Percentiles rank a stretch among this genome's conserved stretches.
Evolutionary conservation across 805 yeast species (phyloP).

Genomic region (Saccharomycopsis olivae): DNA sequence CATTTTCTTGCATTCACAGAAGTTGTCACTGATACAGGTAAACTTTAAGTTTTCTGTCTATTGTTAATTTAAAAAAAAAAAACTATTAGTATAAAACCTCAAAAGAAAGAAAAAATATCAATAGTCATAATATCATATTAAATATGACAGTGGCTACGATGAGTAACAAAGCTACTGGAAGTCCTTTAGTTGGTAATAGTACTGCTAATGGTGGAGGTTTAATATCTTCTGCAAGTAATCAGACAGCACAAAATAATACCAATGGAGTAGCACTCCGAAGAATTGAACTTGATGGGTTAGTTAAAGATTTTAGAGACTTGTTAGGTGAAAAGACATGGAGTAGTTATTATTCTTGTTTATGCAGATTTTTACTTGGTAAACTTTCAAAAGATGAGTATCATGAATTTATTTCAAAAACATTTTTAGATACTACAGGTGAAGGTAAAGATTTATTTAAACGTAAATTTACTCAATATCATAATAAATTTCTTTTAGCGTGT

Average conservation of each 20-base stretch:
- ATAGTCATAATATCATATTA: no score
- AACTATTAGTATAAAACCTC: no score
- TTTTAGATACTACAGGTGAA: not conserved
- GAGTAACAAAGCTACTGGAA: not conserved
- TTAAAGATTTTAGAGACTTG: slow-evolving; percentile 59
- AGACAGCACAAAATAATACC: no score
- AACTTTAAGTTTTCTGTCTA: no score
- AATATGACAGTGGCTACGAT: no score
- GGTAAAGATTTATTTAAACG: slow-evolving; percentile 3
- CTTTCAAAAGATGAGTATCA: slow-evolving; percentile 63
- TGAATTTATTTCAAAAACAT: slow-evolving; percentile 11
- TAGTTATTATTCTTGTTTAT: slow-evolving; percentile 67
- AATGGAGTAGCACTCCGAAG: slow-evolving; percentile 22
- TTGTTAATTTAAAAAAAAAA: no score
- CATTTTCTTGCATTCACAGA: no score
- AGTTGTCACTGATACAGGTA: no score
- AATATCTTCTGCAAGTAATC: no score
- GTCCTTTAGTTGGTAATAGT: no score
- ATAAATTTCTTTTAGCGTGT: slow-evolving; percentile 69
- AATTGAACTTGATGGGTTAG: slow-evolving; percentile 53
- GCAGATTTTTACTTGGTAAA: slow-evolving; percentile 68
- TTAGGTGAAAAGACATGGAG: slow-evolving; percentile 76
- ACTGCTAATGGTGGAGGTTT: no score
- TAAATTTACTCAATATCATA: slow-evolving; percentile 55
- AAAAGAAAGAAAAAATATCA: no score